phyloP scores from a whole-genome alignment of 108 stramenopile genomes.

The Cyclotella baltica region DNA sequence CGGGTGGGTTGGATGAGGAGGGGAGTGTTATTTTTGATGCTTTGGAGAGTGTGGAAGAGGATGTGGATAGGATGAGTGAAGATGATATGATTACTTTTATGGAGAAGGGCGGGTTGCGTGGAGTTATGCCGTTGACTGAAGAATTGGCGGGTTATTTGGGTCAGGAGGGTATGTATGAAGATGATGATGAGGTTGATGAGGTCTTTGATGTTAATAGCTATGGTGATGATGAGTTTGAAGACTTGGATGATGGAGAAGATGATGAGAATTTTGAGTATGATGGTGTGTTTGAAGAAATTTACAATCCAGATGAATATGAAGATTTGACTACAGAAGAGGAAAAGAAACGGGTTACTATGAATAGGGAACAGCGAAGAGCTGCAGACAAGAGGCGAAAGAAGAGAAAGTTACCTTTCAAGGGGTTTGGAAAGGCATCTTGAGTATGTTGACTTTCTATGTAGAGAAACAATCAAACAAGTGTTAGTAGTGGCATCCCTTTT shows the following conservation, averaged over 20 bases:
- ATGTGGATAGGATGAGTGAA: slow-evolving; percentile 59
- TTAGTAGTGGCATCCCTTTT: no score
- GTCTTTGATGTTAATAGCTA: slow-evolving; percentile 48
- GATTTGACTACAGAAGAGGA: slow-evolving; percentile 52
- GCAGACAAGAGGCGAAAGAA: slow-evolving; percentile 71
- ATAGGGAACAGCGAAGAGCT: slow-evolving; percentile 81
- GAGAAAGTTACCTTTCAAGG: slow-evolving; percentile 73
- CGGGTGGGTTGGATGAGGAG: slow-evolving; percentile 70
- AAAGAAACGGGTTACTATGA: slow-evolving; percentile 56
- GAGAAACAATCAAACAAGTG: no score
- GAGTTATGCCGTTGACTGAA: slow-evolving; percentile 51
- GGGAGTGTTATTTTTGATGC: slow-evolving; percentile 70
- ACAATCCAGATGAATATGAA: slow-evolving; percentile 55
- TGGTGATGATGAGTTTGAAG: slow-evolving; percentile 39
- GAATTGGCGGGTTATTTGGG: slow-evolving; percentile 54
- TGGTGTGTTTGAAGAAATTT: slow-evolving; percentile 71
- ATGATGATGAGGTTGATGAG: slow-evolving; percentile 45
- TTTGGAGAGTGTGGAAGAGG: slow-evolving; percentile 67
- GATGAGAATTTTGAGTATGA: slow-evolving; percentile 68
- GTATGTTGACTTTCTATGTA: not conserved
- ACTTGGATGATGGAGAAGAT: slow-evolving; percentile 52
- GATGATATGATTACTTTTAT: slow-evolving; percentile 62
- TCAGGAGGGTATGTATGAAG: slow-evolving; percentile 51
- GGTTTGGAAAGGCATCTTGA: slow-evolving; percentile 55
- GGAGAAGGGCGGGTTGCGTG: slow-evolving; percentile 60